Conservation (phyloP, 352 stramenopile genomes). For the Globisporangium cederbergense region DNA sequence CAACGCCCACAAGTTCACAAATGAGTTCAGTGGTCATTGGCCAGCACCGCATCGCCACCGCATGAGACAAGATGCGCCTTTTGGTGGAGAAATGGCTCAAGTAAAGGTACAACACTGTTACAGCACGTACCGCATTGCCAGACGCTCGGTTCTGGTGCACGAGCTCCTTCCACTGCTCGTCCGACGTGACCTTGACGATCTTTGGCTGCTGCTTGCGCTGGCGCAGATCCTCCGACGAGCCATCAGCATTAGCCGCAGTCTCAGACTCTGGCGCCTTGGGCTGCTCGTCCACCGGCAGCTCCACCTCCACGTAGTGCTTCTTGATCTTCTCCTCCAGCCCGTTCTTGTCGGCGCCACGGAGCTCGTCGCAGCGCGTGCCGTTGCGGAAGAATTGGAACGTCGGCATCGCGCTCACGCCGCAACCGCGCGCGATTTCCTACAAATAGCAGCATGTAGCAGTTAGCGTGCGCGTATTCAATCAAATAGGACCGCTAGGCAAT, state of each 20-base stretch:
- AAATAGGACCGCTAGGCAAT: neutral
- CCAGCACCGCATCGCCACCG: neutral
- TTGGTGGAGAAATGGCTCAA: neutral
- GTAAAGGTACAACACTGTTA: neutral
- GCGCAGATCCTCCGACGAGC: conserved; percentile 28
- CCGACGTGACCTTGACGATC: conserved; percentile 42
- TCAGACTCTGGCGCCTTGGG: conserved; percentile 18
- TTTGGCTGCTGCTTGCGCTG: conserved; percentile 46
- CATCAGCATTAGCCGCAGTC: conserved; percentile 2
- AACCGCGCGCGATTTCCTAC: conserved; percentile 55
- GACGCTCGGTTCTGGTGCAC: conserved; percentile 42
- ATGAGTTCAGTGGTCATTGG: conserved; percentile 6
- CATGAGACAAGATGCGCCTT: conserved; percentile 4
- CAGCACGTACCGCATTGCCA: conserved; percentile 38
- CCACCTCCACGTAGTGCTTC: conserved; percentile 79
- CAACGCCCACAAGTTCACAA: neutral
- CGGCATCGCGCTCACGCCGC: conserved; percentile 90
- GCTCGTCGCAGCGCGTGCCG: conserved; percentile 85
- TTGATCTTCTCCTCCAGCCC: conserved; percentile 57
- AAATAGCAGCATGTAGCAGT: neutral
- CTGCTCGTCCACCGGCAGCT: conserved; percentile 64
- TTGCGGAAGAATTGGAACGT: conserved; percentile 96
- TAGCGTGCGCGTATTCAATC: neutral
- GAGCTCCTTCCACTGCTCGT: conserved; percentile 52
- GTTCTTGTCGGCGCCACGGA: conserved; percentile 79